Base-by-base conservation (phyloP, 1,139 yeast genomes). In the Debaryomyces robertsiae region DNA sequence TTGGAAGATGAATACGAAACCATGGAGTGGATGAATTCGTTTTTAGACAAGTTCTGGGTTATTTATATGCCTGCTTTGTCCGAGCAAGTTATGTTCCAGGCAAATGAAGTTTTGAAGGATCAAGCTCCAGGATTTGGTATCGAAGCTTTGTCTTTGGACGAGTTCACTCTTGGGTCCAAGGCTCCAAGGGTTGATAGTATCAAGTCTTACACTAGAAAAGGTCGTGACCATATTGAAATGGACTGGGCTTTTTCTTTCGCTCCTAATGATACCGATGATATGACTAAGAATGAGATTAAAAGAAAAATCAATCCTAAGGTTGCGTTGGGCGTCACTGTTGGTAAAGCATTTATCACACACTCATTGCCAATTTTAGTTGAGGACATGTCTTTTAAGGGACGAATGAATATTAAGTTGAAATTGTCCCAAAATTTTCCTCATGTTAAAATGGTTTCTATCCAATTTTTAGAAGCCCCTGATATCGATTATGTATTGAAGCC, bases 61-160 rank as follows among this genome's bases (percentile, higher is more conserved):
- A 84, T 85, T 48, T 85, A 85, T 53, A 85, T 86, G 95, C 93
- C 93, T 30, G 88, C 87, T 0, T 68, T 86, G 41, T 82, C 89
- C n/a, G 87, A 84, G 53, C 81, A 79, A 60, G 93, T 85, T 22
- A 74, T 80, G 63, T 77, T 73, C 40, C 79, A 77, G 54, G 84
- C 88, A 13, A 84, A 84, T 53, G 81, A 79, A 31, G 70, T 77
- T 22, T 65, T 86, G 58, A 78, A 81, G 42, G 90, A 79, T 54
- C 80, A 81, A 48, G 88, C 85, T 10, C 93, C 94, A 13, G 94
- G 94, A 30, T 82, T 79, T 56, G 93, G 93, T 57, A 84, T 86
- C 53, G 90, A 84, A 45, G 82, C 81, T 6, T 61, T 86, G 42
- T 71, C 85, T 1, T 67, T 86, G 52, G 90, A 84, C 47, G 86